Conservation (phyloP, 306 rosid genomes). For the Medicago arabica region DNA sequence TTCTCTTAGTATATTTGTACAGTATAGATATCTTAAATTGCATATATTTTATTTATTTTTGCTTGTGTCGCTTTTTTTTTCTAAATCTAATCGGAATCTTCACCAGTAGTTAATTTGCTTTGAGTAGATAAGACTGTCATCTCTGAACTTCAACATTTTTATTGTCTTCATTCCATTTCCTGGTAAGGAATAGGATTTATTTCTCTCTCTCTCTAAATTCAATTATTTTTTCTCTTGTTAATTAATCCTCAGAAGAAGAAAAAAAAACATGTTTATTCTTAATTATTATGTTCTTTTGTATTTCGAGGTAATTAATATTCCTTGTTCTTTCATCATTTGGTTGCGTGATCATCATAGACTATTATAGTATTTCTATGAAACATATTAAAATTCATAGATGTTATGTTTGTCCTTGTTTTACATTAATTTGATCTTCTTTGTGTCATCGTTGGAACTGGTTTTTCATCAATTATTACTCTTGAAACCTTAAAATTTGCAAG, state of each 20-base stretch:
- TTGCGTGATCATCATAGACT: conserved; percentile 38
- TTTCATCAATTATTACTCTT: conserved; percentile 9
- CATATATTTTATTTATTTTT: neutral
- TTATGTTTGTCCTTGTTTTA: too few relatives aligned
- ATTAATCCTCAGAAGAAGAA: conserved; percentile 17
- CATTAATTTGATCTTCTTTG: conserved; percentile 19
- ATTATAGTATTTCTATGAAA: conserved; percentile 31
- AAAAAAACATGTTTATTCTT: conserved; percentile 34
- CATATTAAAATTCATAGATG: too few relatives aligned
- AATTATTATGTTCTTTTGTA: conserved; percentile 22
- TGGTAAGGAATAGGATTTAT: conserved; percentile 40
- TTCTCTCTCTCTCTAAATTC: conserved; percentile 10
- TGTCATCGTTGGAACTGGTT: conserved; percentile 29
- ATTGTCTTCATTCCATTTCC: conserved; percentile 42
- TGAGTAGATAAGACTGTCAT: conserved; percentile 64
- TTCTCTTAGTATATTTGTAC: too few relatives aligned
- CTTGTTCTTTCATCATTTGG: conserved; percentile 42
- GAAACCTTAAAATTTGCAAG: conserved; percentile 27
- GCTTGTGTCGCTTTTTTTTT: neutral
- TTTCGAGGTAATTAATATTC: conserved; percentile 31
- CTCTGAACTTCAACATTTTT: conserved; percentile 32
- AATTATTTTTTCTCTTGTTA: neutral
- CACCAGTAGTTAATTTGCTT: conserved; percentile 53
- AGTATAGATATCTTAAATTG: too few relatives aligned
- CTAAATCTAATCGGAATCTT: conserved; percentile 55